Evolutionary conservation across 1,139 yeast species (phyloP).

Genomic region (Suzukiozyma palmioleophila): DNA sequence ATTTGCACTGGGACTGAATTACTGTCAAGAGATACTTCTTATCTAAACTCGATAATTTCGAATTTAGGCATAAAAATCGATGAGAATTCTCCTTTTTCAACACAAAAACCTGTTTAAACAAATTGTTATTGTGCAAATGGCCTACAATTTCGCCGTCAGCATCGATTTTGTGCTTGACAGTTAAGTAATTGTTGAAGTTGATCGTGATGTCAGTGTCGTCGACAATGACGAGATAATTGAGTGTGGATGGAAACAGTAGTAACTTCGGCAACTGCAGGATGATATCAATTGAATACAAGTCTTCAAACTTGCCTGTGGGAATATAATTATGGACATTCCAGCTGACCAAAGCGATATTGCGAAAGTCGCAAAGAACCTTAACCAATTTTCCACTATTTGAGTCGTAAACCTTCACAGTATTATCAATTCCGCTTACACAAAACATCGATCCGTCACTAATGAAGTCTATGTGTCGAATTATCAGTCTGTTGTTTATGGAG

Average conservation of each 20-base stretch:
- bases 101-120: constrained; percentile 31
- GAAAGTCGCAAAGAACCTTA: constrained; percentile 16
- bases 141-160: constrained; percentile 12
- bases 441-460: constrained; percentile 36
- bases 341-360: constrained; percentile 19
- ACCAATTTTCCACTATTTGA: constrained; percentile 45
- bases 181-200: constrained; percentile 31
- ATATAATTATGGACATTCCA: constrained; percentile 15
- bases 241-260: constrained; percentile 6
- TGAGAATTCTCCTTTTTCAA: constrained; percentile 10
- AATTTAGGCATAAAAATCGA: constrained; percentile 13
- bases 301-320: constrained; percentile 9
- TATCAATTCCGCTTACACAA: constrained; percentile 44
- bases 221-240: constrained; percentile 25
- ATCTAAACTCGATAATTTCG: constrained; percentile 6
- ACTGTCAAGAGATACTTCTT: constrained; percentile 17
- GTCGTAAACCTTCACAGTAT: constrained; percentile 43
- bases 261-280: constrained; percentile 25
- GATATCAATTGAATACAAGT: constrained; percentile 22
- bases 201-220: constrained; percentile 21
- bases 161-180: constrained; percentile 18
- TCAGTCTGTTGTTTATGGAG: constrained; percentile 36
- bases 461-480: constrained; percentile 32
- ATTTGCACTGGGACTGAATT: constrained; percentile 27
- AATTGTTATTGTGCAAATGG: constrained; percentile 15